Evolutionary conservation across 1,139 yeast species (phyloP), one percentile per base, ranked within the genome.

Genomic region (Candida albicans): DNA sequence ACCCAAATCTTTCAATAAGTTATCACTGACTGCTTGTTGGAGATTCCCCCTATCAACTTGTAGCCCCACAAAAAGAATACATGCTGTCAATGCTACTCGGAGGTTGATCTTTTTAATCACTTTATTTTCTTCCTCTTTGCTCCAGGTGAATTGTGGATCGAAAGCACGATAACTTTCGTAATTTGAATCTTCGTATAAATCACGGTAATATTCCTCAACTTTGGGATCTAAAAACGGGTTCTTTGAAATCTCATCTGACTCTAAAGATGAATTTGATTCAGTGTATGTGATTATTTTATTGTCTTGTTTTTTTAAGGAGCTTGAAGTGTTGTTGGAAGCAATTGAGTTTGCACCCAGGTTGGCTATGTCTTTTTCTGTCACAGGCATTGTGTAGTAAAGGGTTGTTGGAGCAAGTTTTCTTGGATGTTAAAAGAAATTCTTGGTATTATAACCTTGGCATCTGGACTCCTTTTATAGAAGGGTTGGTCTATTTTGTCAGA

Each of bases 81-180:
- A 65, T 12, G 65, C 64, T 49, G 59, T 58, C 34, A 59, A 56
- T 8, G 64, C 58, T 39, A 66, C 68, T 39, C 61, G 51, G 46
- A 52, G 50, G 45, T 66, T 63, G 26, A 61, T 50, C 39, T 61
- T 64, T 33, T 58, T 42, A 7, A 57, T 45, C 12, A 65, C 44
- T 36, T 51, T 57, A 42, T 55, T 55, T 45, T 68, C 74, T 53
- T 68, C 74, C 43, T 59, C 60, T 15, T 51, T 47, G 4, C 65
- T 60, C 74, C 73, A 68, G n/a, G 60, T 58, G 40, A 63, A 60
- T 1, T 57, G 56, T 1, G 73, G 73, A 50, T 69, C 73, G 42
- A 67, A 65, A 10, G 52, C 64, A 27, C 51, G 52, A 32, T 62
- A 56, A 49, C 73, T 62, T 48, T 68, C 74, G 50, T 69, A 69